Conservation (phyloP, 306 rosid species). For the Gynostemma pentaphyllum region DNA sequence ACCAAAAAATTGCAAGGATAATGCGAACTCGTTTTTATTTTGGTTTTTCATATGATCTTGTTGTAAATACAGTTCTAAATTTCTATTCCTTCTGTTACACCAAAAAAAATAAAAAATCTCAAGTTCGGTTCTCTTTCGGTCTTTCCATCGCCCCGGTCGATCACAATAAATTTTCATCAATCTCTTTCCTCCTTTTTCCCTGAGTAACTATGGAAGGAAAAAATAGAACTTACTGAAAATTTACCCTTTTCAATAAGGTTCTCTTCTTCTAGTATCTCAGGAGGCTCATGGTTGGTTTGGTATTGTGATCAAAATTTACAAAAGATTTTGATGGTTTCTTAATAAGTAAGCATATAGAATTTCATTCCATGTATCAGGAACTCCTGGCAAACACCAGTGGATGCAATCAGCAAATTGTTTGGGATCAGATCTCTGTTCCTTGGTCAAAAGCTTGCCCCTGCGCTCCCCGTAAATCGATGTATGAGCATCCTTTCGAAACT, state of each 20-base stretch:
- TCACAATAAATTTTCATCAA: background rate
- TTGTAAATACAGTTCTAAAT: background rate
- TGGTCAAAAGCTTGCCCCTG: conserved; percentile 67
- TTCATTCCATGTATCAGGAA: conserved; percentile 88
- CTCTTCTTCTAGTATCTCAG: background rate
- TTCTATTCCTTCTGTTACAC: background rate
- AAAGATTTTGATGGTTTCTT: conserved; percentile 37
- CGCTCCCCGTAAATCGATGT: conserved; percentile 70
- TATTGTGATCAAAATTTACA: background rate
- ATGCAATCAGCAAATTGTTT: conserved; percentile 68
- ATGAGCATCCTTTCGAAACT: conserved; percentile 79
- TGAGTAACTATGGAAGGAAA: background rate
- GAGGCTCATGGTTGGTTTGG: background rate
- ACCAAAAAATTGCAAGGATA: background rate
- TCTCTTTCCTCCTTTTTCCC: background rate
- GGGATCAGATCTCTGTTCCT: conserved; percentile 69
- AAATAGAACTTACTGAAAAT: background rate
- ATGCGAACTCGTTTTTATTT: background rate
- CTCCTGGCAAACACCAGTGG: conserved; percentile 95
- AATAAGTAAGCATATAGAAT: conserved; percentile 64
- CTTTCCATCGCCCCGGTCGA: too few species aligned
- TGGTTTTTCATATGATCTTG: background rate
- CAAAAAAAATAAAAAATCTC: too few species aligned
- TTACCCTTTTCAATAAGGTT: background rate
- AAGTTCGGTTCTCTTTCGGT: too few species aligned